These are phyloP conservation scores for Catharanthus roseus DNA, from an alignment of 257 asterid genomes.

Conservation along the genomic window DNA sequence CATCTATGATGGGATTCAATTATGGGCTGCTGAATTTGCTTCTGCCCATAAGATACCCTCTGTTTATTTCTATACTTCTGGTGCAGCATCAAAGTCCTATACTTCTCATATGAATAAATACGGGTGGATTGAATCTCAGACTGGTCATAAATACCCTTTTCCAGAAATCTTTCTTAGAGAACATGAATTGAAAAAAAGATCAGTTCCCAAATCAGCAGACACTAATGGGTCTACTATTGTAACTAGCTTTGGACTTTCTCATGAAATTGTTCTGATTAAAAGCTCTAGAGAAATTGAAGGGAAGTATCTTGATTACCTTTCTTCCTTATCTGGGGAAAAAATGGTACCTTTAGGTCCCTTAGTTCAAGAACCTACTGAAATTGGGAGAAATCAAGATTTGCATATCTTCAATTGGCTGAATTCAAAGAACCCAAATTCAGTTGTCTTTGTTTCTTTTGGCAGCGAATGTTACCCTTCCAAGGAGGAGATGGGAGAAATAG, in stretches of 20 bases:
- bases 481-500: slow-evolving; percentile 17
- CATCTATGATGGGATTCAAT: slow-evolving; percentile 8
- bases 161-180: slow-evolving; percentile 2
- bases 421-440: background rate
- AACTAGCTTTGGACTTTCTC: background rate
- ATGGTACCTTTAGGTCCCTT: slow-evolving; percentile 13
- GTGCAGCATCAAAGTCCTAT: slow-evolving; percentile 6
- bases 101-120: background rate
- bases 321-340: slow-evolving; percentile 8
- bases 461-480: slow-evolving; percentile 7
- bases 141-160: background rate
- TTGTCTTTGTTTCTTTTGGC: slow-evolving; percentile 13
- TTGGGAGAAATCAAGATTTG: background rate
- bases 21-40: slow-evolving; percentile 20
- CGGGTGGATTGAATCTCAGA: too few species aligned
- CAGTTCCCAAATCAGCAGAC: background rate
- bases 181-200: background rate
- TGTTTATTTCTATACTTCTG: background rate
- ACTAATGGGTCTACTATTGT: background rate
- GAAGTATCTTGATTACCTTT: slow-evolving; percentile 16
- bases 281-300: slow-evolving; percentile 2
- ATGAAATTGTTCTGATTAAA: slow-evolving; percentile 15
- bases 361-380: background rate
- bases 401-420: slow-evolving; percentile 1
- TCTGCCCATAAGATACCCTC: slow-evolving; percentile 3